phyloP scores from a whole-genome alignment of 2,329 filamentous ascomycete species.

The Diplodia intermedia region DNA sequence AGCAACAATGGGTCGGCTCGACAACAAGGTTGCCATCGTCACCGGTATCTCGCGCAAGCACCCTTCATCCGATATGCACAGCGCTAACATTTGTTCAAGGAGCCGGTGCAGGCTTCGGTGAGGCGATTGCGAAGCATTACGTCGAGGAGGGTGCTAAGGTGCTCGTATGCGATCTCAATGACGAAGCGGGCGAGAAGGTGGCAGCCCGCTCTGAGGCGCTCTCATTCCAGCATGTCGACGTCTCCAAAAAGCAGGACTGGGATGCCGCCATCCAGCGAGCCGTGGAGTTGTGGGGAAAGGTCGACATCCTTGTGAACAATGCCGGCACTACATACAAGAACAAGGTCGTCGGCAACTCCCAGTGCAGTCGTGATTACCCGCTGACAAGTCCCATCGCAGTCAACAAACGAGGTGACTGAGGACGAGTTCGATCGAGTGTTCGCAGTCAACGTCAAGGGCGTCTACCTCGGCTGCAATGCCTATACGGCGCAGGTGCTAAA shows the following conservation, averaged over 20 bases:
- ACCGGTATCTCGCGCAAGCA: constrained; percentile 51
- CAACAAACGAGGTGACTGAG: constrained; percentile 68
- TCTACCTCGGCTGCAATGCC: constrained; percentile 67
- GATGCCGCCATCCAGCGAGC: constrained; percentile 61
- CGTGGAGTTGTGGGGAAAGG: constrained; percentile 60
- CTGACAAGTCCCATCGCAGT: constrained; percentile 39
- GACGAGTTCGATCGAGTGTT: constrained; percentile 71
- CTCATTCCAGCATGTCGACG: constrained; percentile 56
- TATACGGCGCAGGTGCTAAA: constrained; percentile 67
- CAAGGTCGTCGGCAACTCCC: constrained; percentile 37
- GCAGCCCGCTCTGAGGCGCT: constrained; percentile 54
- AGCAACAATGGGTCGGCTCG: constrained; percentile 50
- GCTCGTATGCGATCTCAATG: constrained; percentile 67
- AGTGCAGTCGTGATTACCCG: not conserved
- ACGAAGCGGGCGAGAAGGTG: constrained; percentile 58
- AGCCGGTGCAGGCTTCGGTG: constrained; percentile 69
- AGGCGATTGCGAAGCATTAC: constrained; percentile 66
- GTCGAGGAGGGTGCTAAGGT: constrained; percentile 66
- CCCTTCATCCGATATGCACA: constrained; percentile 32
- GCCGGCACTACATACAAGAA: constrained; percentile 64
- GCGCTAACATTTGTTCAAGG: constrained; percentile 47
- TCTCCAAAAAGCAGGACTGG: constrained; percentile 61
- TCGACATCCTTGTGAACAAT: constrained; percentile 68
- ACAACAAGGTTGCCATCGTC: constrained; percentile 64
- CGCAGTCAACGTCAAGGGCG: constrained; percentile 71